A percentile compares a stretch with the other conserved stretches of the same genome.
Evolutionary conservation across 495 filamentous ascomycete genomes (phyloP).

Genomic region (Halenospora varia): DNA sequence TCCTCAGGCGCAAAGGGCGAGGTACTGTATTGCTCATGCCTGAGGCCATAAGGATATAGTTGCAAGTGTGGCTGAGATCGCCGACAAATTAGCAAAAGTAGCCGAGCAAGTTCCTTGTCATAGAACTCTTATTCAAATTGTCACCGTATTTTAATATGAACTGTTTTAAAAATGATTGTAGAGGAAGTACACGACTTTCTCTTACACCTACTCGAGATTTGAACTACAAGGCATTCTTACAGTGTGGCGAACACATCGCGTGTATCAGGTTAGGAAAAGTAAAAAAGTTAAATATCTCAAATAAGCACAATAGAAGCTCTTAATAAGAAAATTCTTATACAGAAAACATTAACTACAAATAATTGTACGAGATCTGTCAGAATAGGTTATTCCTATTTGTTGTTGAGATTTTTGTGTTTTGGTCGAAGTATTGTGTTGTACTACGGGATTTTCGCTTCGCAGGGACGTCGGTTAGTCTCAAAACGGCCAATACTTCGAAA

Average conservation of each 20-base stretch:
- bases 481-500: no score
- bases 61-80: constrained; percentile 1
- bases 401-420: constrained; percentile 9
- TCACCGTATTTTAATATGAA: constrained; percentile 1
- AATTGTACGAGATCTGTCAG: constrained; percentile 1
- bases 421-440: background rate
- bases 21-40: background rate
- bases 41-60: constrained; percentile 1
- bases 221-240: background rate
- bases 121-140: background rate
- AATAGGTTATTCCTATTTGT: constrained; percentile 2
- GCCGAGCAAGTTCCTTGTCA: background rate
- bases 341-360: constrained; percentile 2
- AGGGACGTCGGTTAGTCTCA: constrained; percentile 3
- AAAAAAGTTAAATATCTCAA: constrained; percentile 2
- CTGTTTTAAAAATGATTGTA: constrained; percentile 1
- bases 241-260: constrained; percentile 2
- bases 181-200: constrained; percentile 2
- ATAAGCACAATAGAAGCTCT: constrained; percentile 3
- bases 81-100: background rate
- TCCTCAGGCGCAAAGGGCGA: background rate
- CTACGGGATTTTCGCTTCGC: constrained; percentile 9
- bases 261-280: background rate
- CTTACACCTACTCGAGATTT: constrained; percentile 2
- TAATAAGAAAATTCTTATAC: constrained; percentile 1